These are phyloP conservation scores for Mycena latifolia DNA, from an alignment of 768 basidiomycete genomes.

Conservation along the genomic window DNA sequence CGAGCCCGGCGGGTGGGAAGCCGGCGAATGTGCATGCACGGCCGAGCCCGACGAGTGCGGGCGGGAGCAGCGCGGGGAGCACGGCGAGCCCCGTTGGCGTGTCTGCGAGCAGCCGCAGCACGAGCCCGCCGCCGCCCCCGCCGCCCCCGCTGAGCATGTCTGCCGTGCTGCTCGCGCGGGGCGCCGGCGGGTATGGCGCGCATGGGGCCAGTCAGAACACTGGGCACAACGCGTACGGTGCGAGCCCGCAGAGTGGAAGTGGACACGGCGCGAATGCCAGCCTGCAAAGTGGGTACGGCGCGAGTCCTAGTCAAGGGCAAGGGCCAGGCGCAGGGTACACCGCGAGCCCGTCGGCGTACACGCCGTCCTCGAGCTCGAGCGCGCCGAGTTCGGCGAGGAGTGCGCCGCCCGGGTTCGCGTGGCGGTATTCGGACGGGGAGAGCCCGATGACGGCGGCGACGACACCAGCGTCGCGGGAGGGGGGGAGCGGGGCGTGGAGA, in stretches of 20 bases:
- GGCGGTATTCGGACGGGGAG: not conserved
- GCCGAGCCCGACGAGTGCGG: not conserved
- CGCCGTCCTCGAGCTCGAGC: not conserved
- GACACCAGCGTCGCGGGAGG: constrained; percentile 25
- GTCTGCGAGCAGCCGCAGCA: not conserved
- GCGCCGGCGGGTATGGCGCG: not conserved
- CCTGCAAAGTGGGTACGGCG: no score
- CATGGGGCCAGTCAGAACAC: no score
- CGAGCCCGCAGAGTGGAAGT: no score
- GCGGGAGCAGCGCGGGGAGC: not conserved
- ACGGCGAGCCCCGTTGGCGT: not conserved
- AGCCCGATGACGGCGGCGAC: constrained; percentile 32
- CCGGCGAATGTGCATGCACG: no score
- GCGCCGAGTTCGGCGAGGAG: constrained; percentile 1
- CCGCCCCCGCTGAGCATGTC: constrained; percentile 35
- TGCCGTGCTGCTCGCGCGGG: constrained; percentile 20
- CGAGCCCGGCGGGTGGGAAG: not conserved
- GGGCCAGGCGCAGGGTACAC: not conserved
- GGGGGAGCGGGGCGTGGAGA: not conserved
- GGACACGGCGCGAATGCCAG: no score
- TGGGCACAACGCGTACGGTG: no score
- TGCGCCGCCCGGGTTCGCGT: not conserved
- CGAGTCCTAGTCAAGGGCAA: no score
- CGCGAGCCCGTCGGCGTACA: not conserved
- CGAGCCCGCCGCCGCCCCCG: constrained; percentile 22